phyloP scores from a whole-genome alignment of 2,329 filamentous ascomycete genomes.

The Microascus cirrosus region DNA sequence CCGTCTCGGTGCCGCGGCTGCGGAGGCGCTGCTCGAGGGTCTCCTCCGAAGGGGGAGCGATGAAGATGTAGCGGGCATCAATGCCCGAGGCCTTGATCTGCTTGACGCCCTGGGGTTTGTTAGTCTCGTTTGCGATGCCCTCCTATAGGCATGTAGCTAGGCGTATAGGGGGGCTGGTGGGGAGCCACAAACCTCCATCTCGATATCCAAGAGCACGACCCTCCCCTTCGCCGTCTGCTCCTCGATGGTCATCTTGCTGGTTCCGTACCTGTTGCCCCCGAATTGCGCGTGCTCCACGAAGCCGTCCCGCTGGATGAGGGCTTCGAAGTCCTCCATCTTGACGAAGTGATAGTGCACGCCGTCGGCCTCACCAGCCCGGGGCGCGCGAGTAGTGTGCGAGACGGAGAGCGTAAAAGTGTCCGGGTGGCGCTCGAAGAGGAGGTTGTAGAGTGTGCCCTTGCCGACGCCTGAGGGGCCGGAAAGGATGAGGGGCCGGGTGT shows the following conservation, averaged over 20 bases:
- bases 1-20: constrained; percentile 66
- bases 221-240: constrained; percentile 59
- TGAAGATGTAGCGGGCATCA: constrained; percentile 71
- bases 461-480: constrained; percentile 71
- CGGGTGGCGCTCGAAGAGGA: constrained; percentile 49
- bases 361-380: constrained; percentile 63
- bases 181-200: constrained; percentile 66
- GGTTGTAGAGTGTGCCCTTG: constrained; percentile 69
- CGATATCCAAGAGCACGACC: constrained; percentile 83
- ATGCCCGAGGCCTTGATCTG: constrained; percentile 72
- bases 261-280: constrained; percentile 79
- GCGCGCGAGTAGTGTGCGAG: constrained; percentile 69
- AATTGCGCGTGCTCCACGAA: constrained; percentile 86
- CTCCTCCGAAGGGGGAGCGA: constrained; percentile 67
- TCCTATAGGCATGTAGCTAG: too few relatives aligned
- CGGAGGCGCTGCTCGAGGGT: constrained; percentile 62
- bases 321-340: constrained; percentile 53
- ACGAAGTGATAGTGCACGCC: constrained; percentile 78
- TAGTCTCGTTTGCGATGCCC: background rate
- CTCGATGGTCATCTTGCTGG: constrained; percentile 67
- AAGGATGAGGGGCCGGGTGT: constrained; percentile 60
- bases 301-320: constrained; percentile 53
- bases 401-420: constrained; percentile 44
- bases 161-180: background rate
- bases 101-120: constrained; percentile 56